Base-by-base conservation (phyloP, 371 early-diverging fungal species). In the Apophysomyces ossiformis region DNA sequence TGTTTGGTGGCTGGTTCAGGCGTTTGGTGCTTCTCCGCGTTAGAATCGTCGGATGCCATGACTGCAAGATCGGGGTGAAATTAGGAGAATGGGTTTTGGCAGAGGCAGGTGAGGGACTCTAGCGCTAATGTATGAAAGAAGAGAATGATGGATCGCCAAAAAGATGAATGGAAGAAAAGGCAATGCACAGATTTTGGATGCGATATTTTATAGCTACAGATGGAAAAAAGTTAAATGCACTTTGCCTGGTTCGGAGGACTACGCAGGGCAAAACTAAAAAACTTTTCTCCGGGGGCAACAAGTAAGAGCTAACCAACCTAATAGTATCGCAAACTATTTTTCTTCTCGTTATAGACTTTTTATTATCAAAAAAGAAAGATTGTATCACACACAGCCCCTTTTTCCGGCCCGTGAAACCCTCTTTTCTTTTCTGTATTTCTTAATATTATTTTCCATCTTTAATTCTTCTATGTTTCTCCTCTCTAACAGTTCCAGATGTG, bases 191-290 rank as follows among this genome's bases (percentile, higher is more conserved):
- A 21, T 50, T 50, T 21, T 7, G 54, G 13, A 41, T 21, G 8
- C 8, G 16, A 7, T n/a, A 21, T 50, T 50, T 50, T 50, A 50
- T 50, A 50, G n/a, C 21, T 7, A 41, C 21, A 18, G 54, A 50
- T 50, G 54, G 54, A 26, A 50, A 50, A 50, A 50, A 50, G 54
- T 18, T n/a, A 50, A 21, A 50, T 50, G 54, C 54, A 50, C 54
- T 21, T 50, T 50, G 54, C 54, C 54, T 50, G 8, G 54, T 50
- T 50, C 21, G 54, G 54, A 5, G 54, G n/a, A 50, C 21, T 21
- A 50, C 18, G 54, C 21, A 26, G 21, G 54, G 54, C 54, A 50
- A 50, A 13, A 47, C 21, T 9, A 47, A 21, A 50, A 50, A 50
- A 50, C 54, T 50, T 50, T 50, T 50, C 54, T 50, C 54, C 54